A percentile compares a stretch with the other conserved stretches of the same genome.
Evolutionary conservation across 148 eudicot species (phyloP).

Genomic region (Oxyria digyna): DNA sequence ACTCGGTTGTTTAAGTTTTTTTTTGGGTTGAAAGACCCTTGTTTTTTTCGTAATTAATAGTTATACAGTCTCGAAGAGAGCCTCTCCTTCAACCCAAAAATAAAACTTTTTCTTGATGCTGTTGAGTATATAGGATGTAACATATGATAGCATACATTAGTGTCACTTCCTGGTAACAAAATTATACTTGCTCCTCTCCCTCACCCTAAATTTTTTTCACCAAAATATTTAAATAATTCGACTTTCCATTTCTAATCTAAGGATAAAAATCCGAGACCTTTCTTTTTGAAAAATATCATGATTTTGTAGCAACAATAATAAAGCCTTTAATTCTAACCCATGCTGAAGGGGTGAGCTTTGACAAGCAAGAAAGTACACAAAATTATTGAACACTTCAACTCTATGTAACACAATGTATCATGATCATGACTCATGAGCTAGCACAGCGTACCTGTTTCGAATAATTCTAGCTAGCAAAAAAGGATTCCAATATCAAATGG

Average conservation of each 20-base stretch:
- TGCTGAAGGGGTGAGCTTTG: not conserved
- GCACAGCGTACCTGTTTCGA: not conserved
- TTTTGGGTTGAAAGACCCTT: too few relatives aligned
- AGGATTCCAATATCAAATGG: conserved; percentile 54
- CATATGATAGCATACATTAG: too few relatives aligned
- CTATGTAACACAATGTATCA: conserved; percentile 5
- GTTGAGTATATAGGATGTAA: too few relatives aligned
- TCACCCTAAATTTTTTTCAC: too few relatives aligned
- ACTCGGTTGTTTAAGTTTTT: too few relatives aligned
- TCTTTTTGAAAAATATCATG: not conserved
- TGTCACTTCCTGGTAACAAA: too few relatives aligned
- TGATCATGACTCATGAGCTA: not conserved
- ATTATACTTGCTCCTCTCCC: too few relatives aligned
- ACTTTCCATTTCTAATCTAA: not conserved
- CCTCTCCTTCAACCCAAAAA: too few relatives aligned
- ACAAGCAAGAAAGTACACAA: not conserved
- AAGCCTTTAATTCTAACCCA: not conserved
- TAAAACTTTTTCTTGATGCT: too few relatives aligned
- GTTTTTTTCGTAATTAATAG: too few relatives aligned
- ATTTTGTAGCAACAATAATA: not conserved
- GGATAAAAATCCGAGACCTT: not conserved
- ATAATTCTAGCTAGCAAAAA: conserved; percentile 1
- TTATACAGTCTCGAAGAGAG: too few relatives aligned
- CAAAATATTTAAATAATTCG: too few relatives aligned
- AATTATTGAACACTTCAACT: not conserved